Base-by-base conservation (phyloP, 2,329 filamentous ascomycete genomes). In the Neopestalotiopsis sp. region DNA sequence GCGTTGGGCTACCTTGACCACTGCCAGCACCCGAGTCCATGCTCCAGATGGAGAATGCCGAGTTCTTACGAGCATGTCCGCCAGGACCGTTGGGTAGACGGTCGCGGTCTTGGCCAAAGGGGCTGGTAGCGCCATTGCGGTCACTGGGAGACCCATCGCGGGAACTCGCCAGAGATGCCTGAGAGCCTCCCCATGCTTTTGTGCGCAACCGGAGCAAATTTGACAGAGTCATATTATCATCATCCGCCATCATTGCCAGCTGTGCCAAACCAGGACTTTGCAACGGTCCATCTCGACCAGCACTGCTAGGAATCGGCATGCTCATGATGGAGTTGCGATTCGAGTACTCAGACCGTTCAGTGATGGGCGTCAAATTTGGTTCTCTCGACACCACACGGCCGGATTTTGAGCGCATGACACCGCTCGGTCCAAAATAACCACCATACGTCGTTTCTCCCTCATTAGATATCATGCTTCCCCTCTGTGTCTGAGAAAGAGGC, bases 341-440 rank as follows among this genome's bases (percentile, higher is more conserved):
- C 57, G 94, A 97, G 84, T 97, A 98, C 80, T 99, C 96, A 69
- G 94, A 97, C 13, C 95, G 89, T 79, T 98, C 96, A 0, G 95
- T 98, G 74, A 99, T 98, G 5, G 96, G 96, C 1, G 96, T 98
- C 62, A 99, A 83, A 75, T 96, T 98, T 1, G 96, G 95, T 78
- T 98, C 95, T 56, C 92, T 89, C 24, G 93, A 92, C 38, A 91
- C 89, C 65, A 91, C 85, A 14, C 91, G 89, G 24, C 93, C 94
- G 72, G 92, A 96, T 67, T 89, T 89, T 71, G 86, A 91, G 45
- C 94, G 89, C 69, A 90, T 87, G 17, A 91, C 81, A 2, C 91
- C 91, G 24, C 91, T 90, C 0, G 92, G 89, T 1, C 94, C 94
- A 76, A 98, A 98, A 80, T 94, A 97, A 24, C 96, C 96, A 34